phyloP scores from a whole-genome alignment of 768 basidiomycete species.

The Psilocybe subaeruginosa region DNA sequence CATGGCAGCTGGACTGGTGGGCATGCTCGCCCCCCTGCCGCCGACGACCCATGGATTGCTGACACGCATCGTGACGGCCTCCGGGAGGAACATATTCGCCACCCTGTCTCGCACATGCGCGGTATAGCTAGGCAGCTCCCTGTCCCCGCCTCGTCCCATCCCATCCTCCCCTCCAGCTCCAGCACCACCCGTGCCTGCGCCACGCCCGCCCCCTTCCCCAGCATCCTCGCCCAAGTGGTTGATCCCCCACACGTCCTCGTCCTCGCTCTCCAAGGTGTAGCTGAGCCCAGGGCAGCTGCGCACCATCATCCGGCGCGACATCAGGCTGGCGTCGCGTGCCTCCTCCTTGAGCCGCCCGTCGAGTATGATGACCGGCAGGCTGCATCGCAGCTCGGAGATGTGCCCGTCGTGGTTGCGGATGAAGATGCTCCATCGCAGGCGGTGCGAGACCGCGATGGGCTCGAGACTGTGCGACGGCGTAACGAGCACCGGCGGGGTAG shows the following conservation, averaged over 20 bases:
- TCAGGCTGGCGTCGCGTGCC: slow-evolving; percentile 70
- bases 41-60: slow-evolving; percentile 58
- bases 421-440: slow-evolving; percentile 78
- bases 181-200: not conserved
- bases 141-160: slow-evolving; percentile 48
- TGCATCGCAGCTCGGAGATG: slow-evolving; percentile 92
- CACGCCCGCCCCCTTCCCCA: not conserved
- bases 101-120: slow-evolving; percentile 92
- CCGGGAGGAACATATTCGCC: slow-evolving; percentile 73
- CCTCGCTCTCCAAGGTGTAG: slow-evolving; percentile 29
- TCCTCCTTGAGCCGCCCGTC: slow-evolving; percentile 75
- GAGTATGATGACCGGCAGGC: slow-evolving; percentile 85
- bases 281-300: slow-evolving; percentile 26
- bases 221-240: not conserved
- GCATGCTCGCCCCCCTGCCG: not conserved
- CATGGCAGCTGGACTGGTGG: slow-evolving; percentile 1
- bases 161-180: not conserved
- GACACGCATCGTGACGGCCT: slow-evolving; percentile 63
- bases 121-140: slow-evolving; percentile 86
- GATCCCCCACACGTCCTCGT: slow-evolving; percentile 15
- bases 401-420: slow-evolving; percentile 91
- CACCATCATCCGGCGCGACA: slow-evolving; percentile 70
- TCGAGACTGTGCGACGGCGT: slow-evolving; percentile 77
- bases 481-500: slow-evolving; percentile 31
- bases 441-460: slow-evolving; percentile 77